These are phyloP conservation scores for Sporobolomyces phaffii DNA, from an alignment of 768 basidiomycete species.

Conservation along the genomic window DNA sequence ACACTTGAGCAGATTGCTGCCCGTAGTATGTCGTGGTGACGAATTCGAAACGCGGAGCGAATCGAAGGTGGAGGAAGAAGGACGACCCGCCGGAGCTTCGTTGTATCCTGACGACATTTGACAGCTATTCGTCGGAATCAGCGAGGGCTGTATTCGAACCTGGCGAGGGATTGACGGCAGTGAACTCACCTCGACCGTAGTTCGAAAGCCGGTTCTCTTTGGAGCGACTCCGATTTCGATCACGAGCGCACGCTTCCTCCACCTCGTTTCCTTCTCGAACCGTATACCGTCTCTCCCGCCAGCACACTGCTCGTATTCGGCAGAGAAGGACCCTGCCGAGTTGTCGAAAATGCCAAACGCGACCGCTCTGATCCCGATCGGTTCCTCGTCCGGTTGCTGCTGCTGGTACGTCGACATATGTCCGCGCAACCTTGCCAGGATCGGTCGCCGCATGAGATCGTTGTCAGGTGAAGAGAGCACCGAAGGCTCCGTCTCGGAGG, in stretches of 20 bases:
- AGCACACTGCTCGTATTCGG: neutral
- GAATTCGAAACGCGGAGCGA: neutral
- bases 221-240: neutral
- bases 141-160: neutral
- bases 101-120: neutral
- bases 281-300: neutral
- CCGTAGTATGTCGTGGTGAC: too few species aligned
- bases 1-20: too few species aligned
- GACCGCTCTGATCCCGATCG: neutral
- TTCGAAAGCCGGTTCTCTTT: neutral
- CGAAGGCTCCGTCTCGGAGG: too few species aligned
- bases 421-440: neutral
- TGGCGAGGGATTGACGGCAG: too few species aligned
- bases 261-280: neutral
- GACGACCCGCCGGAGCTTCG: neutral
- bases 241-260: neutral
- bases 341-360: neutral
- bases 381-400: neutral
- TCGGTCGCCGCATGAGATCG: neutral
- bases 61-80: constrained; percentile 2
- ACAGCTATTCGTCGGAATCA: neutral
- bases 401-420: neutral
- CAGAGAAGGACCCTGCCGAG: neutral
- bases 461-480: neutral
- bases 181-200: constrained; percentile 2